Evolutionary conservation across 2,329 filamentous ascomycete genomes (phyloP), one percentile per base, ranked within the genome.

Genomic region (Leptographium lundbergii): DNA sequence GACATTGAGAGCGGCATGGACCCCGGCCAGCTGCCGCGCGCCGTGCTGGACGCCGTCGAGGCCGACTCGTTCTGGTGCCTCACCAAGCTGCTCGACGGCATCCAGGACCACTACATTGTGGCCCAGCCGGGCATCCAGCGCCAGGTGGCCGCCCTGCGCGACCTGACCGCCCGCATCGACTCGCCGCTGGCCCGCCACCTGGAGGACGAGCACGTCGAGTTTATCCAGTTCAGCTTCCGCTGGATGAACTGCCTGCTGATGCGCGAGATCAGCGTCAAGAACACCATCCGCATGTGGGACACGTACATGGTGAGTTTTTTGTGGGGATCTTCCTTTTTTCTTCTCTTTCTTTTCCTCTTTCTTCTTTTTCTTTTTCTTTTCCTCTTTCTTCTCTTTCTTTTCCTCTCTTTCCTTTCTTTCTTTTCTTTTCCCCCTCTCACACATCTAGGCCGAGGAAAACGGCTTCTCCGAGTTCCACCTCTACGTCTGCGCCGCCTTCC

Each of bases 221-320:
- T 99, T 69, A 99, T 99, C 67, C 94, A 99, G 69, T 99, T 99
- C 74, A 96, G 91, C 72, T 99, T 99, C 71, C 82, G 94, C 59
- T 99, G 94, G 94, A 99, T 99, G 94, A 99, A 99, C 68, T 99
- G 94, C 71, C 81, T 99, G 57, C 78, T 99, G 64, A 99, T 99
- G 94, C 83, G 94, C 63, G 94, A 99, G 74, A 88, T 99, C 64
- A 96, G 88, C 69, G 92, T 99, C 60, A 89, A 86, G 71, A 97
- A 96, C 70, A 96, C 91, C 0, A 95, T 99, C 63, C 81, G 94
- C 66, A 99, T 99, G 94, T 99, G 94, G 94, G 94, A 99, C 72
- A 99, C 94, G 29, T 99, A 99, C 74, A 82, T 99, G 75, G 92
- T 96, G 77, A 70, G 84, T 74, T 6, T 17, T 25, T 11, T 6